Base-by-base conservation (phyloP, 805 yeast genomes). In the Candida dajiaensis region DNA sequence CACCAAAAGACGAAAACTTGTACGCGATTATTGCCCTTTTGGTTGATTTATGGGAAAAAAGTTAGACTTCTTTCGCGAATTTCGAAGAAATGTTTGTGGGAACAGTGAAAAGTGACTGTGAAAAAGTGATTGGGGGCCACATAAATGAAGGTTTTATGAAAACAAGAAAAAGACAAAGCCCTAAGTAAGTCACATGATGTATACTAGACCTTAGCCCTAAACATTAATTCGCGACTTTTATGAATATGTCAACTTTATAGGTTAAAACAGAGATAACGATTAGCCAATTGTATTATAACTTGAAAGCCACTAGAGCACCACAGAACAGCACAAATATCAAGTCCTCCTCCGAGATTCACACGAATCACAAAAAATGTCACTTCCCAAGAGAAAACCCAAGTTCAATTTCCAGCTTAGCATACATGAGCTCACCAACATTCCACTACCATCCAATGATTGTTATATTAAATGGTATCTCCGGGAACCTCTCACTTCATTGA, bases 381-480 rank as follows among this genome's bases (percentile, higher is more conserved):
- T 33, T 18, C 18, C 36, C 12, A 33, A 33, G 13, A 69, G 63
- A 48, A 71, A 74, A 48, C 85, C 88, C 8, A 80, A 79, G 64
- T 90, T 87, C 63, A 68, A 77, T 42, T 70, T 88, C 37, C 63
- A 71, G 19, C 65, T 88, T 25, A 64, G 73, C 16, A 73, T 89
- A 41, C 75, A 77, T 46, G 95, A 87, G 52, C 68, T 92, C 41
- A 74, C 83, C n/a, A 90, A 90, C 57, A 77, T 92, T 25, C 98
- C 98, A 2, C 89, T 86, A 53, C 72, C 83, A 1, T 69, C 80
- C 3, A 95, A 95, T 0, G 61, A 69, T 33, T 80, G 92, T 54
- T 80, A 64, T 51, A 77, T 89, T 18, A 80, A 81, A 48, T 76
- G 90, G 76, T 71, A 69, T 39, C 67, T 86, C 10, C 71, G 73